Conservation (phyloP, 2,329 filamentous ascomycete species). For the Cladosporium austrohemisphaericum region DNA sequence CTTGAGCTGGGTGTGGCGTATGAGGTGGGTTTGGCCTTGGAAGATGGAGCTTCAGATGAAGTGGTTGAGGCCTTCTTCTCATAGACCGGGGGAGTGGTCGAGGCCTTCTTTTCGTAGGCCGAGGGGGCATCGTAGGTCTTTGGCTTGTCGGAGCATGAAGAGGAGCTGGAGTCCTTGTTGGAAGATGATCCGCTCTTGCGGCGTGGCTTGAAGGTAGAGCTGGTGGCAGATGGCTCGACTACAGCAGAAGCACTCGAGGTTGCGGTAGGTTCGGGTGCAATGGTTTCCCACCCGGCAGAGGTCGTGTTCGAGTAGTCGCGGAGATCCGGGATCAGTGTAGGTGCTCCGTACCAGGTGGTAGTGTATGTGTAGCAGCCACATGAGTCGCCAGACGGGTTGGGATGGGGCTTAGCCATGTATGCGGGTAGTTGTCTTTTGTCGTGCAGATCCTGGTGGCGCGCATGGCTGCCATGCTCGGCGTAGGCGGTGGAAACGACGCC, state of each 20-base stretch:
- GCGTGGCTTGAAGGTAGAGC: constrained; percentile 2
- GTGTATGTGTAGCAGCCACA: constrained; percentile 74
- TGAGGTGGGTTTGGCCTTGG: constrained; percentile 26
- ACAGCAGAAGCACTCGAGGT: constrained; percentile 9
- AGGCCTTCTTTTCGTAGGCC: not conserved
- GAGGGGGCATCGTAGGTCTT: not conserved
- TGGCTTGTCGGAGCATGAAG: constrained; percentile 1
- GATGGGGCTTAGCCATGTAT: constrained; percentile 5
- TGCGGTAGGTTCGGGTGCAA: constrained; percentile 15
- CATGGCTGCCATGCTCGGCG: constrained; percentile 14
- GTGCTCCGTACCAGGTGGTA: constrained; percentile 64
- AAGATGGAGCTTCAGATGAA: constrained; percentile 28
- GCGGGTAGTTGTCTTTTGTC: constrained; percentile 13
- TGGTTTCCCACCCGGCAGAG: constrained; percentile 6
- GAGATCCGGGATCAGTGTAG: constrained; percentile 40
- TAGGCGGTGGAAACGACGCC: constrained; percentile 14
- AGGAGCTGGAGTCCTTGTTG: not conserved
- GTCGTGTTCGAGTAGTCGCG: constrained; percentile 14
- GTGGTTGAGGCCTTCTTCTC: not conserved
- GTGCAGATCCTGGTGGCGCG: constrained; percentile 17
- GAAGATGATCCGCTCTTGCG: not conserved
- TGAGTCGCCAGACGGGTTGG: constrained; percentile 15
- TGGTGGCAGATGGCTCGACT: not conserved
- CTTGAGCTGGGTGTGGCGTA: constrained; percentile 21
- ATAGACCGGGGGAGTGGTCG: not conserved